These are phyloP conservation scores for Phytophthora litchii DNA, from an alignment of 352 stramenopile species.

Conservation along the genomic window DNA sequence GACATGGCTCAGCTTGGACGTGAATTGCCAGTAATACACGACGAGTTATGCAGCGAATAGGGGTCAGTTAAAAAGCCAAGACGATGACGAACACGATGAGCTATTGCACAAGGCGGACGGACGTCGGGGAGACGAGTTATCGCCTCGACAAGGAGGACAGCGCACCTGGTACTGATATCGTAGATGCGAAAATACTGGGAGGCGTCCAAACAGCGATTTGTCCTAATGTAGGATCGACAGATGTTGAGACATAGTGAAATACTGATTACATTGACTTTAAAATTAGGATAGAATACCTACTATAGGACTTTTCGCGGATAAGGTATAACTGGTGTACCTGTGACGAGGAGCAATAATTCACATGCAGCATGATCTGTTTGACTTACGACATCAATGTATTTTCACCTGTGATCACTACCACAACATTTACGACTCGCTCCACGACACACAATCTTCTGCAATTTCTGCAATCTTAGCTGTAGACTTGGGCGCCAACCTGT, in stretches of 20 bases:
- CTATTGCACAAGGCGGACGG: neutral
- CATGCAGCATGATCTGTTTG: neutral
- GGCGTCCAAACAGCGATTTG: neutral
- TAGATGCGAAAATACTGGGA: conserved; percentile 19
- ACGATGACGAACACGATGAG: neutral
- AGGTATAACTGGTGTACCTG: neutral
- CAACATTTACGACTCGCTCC: conserved; percentile 6
- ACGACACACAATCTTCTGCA: conserved; percentile 6
- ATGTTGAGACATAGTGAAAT: neutral
- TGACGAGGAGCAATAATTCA: neutral
- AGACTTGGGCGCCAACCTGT: conserved; percentile 71
- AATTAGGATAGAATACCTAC: neutral
- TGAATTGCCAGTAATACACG: neutral
- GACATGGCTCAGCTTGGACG: conserved; percentile 16
- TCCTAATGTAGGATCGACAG: neutral
- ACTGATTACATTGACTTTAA: too few species aligned
- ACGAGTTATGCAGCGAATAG: neutral
- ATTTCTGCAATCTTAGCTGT: conserved; percentile 33
- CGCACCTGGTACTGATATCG: neutral
- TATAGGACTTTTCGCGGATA: neutral
- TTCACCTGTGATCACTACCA: conserved; percentile 1
- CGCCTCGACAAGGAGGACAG: conserved; percentile 3
- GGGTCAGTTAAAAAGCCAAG: conserved; percentile 4
- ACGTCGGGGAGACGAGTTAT: conserved; percentile 1
- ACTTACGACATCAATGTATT: conserved; percentile 4